Evolutionary conservation across 2,329 filamentous ascomycete genomes (phyloP), one percentile per base, ranked within the genome.

Genomic region (Pezicula neosporulosa): DNA sequence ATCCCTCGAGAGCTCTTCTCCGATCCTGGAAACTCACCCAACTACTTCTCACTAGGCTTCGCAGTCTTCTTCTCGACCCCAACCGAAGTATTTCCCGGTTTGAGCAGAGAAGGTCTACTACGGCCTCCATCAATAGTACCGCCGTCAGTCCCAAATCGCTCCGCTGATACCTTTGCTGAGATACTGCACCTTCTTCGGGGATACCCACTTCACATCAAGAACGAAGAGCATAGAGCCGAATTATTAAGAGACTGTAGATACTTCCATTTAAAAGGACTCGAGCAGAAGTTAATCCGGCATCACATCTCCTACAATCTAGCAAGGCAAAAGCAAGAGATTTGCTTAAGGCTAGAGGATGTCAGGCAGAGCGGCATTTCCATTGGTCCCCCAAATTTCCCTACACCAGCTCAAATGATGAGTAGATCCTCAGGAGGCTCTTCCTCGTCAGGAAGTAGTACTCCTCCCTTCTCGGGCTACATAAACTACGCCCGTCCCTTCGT

Each of bases 21-120:
- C 28, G 81, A 82, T 35, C 90, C 91, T 1, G 93, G 92, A 24
- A 92, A 97, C 71, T 86, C 84, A n/a, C 92, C 92, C 12, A 97
- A 97, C 69, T 97, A 91, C 77, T 97, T 97, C 75, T 87, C 90
- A 0, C 80, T 97, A 3, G 92, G 92, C 53, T 96, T 96, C 64
- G 87, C 85, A 36, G 82, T 90, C 61, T 95, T 96, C 77, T 96
- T 96, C 73, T 86, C 85, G 15, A 84, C 83, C 2, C 89, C 89
- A 0, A 77, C 82, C 13, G 87, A 96, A 61, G 80, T 91, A 6
- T 97, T 96, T 60, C 93, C 93, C 0, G 93, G 92, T 1, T 80
- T 97, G 1, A 84, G 91, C 52, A 83, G 90, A 47, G 82, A 85
- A 54, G 83, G 85, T 13, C 80, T 97, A 18, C 82, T 97, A 39